A percentile compares a stretch with the other conserved stretches of the same genome.
Conservation (phyloP, 2,329 filamentous ascomycete genomes). For the Monascus ruber region DNA sequence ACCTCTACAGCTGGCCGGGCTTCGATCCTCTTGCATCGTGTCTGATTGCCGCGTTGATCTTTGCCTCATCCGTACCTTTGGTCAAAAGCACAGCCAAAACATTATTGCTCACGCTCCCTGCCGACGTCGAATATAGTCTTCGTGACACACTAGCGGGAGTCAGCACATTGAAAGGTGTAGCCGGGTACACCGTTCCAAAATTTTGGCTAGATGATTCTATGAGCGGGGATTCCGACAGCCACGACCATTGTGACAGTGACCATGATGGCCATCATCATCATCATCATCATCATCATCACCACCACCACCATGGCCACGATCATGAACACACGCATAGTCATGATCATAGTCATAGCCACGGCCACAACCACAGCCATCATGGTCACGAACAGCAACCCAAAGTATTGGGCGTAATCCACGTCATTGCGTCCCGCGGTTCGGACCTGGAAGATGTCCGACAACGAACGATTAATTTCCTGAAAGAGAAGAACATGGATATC, state of each 20-base stretch:
- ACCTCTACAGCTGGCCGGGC: constrained; percentile 78
- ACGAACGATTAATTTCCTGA: constrained; percentile 61
- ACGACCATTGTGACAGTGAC: constrained; percentile 19
- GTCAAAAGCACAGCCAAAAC: constrained; percentile 75
- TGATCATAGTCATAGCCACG: constrained; percentile 16
- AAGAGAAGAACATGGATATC: constrained; percentile 62
- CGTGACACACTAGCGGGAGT: constrained; percentile 79
- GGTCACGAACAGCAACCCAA: constrained; percentile 10
- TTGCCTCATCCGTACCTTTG: constrained; percentile 79
- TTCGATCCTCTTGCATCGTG: constrained; percentile 94
- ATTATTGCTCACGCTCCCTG: constrained; percentile 72
- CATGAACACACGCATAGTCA: constrained; percentile 20
- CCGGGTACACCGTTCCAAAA: constrained; percentile 72
- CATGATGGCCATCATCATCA: constrained; percentile 17
- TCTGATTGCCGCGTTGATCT: constrained; percentile 85
- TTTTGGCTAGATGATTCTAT: constrained; percentile 78
- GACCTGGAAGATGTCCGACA: constrained; percentile 75
- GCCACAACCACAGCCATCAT: constrained; percentile 17
- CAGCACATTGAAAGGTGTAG: constrained; percentile 69
- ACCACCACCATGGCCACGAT: constrained; percentile 17
- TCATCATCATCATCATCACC: constrained; percentile 16
- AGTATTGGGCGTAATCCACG: constrained; percentile 75
- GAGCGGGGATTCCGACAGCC: constrained; percentile 24
- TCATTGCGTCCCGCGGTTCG: constrained; percentile 60
- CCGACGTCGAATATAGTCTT: constrained; percentile 74